A percentile compares a stretch with the other conserved stretches of the same genome.
Evolutionary conservation across 371 early-diverging fungal genomes (phyloP).

Genomic region (Syncephalastrum sp.): DNA sequence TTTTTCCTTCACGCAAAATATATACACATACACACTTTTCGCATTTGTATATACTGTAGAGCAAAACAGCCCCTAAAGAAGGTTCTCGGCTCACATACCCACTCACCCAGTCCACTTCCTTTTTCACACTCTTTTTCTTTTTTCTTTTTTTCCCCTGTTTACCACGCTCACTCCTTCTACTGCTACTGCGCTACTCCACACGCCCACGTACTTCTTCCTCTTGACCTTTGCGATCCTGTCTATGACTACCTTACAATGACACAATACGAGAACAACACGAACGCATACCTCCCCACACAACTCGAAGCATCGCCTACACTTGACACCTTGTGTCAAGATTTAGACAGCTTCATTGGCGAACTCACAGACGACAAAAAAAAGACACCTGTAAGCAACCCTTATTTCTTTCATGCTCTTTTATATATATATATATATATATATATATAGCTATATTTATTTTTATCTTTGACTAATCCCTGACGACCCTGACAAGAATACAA

Average conservation of each 20-base stretch:
- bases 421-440: background rate
- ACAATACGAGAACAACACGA: background rate
- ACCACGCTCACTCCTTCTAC: background rate
- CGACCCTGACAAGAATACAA: background rate
- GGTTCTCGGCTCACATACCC: background rate
- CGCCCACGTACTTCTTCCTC: background rate
- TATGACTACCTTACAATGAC: background rate
- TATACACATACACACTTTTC: no score
- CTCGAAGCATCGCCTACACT: constrained; percentile 21
- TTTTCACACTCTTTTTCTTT: background rate
- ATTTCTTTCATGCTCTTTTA: constrained; percentile 1
- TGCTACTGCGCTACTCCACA: background rate
- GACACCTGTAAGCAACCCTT: constrained; percentile 3
- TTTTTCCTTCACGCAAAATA: constrained; percentile 5
- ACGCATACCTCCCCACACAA: background rate
- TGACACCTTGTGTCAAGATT: constrained; percentile 35
- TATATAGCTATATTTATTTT: background rate
- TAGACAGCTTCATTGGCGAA: constrained; percentile 38
- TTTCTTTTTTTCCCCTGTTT: constrained; percentile 7
- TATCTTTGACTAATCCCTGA: background rate
- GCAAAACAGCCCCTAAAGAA: no score
- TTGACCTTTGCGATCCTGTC: background rate
- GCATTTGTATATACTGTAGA: no score
- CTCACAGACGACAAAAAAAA: constrained; percentile 8
- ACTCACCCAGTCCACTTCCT: constrained; percentile 2